phyloP scores from a whole-genome alignment of 83 land plant species.

The Thuja plicata region DNA sequence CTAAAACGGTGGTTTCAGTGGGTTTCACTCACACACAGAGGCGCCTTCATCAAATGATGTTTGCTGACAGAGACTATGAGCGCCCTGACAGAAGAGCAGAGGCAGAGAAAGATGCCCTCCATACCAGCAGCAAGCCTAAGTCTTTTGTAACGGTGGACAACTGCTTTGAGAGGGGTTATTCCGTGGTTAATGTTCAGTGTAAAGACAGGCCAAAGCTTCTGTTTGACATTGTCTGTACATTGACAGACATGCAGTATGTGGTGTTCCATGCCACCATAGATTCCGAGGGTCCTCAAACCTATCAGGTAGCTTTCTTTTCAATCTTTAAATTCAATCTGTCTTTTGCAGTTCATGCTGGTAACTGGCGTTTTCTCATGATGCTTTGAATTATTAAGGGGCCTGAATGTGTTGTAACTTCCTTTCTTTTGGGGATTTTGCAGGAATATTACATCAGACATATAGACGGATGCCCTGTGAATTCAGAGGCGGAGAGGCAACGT shows the following conservation, averaged over 20 bases:
- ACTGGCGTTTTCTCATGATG: background rate
- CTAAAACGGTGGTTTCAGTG: constrained; percentile 53
- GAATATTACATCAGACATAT: constrained; percentile 77
- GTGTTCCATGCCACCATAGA: constrained; percentile 72
- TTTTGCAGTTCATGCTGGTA: background rate
- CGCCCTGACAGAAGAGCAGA: background rate
- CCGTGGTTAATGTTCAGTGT: constrained; percentile 66
- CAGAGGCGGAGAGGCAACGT: constrained; percentile 69
- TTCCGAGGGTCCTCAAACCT: constrained; percentile 65
- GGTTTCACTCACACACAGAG: constrained; percentile 63
- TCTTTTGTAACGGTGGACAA: constrained; percentile 55
- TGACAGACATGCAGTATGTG: constrained; percentile 85
- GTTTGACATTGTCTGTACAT: constrained; percentile 82
- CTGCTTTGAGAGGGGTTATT: constrained; percentile 63
- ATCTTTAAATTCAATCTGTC: background rate
- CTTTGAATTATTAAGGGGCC: background rate
- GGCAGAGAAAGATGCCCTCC: background rate
- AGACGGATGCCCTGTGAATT: constrained; percentile 74
- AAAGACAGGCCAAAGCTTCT: constrained; percentile 75
- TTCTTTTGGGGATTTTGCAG: constrained; percentile 26
- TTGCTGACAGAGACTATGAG: constrained; percentile 75
- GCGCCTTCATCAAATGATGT: constrained; percentile 84
- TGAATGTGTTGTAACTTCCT: background rate
- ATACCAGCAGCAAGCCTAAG: constrained; percentile 3
- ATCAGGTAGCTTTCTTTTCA: constrained; percentile 40